Evolutionary conservation across 148 eudicot genomes (phyloP).

Genomic region (Heliosperma pusillum): DNA sequence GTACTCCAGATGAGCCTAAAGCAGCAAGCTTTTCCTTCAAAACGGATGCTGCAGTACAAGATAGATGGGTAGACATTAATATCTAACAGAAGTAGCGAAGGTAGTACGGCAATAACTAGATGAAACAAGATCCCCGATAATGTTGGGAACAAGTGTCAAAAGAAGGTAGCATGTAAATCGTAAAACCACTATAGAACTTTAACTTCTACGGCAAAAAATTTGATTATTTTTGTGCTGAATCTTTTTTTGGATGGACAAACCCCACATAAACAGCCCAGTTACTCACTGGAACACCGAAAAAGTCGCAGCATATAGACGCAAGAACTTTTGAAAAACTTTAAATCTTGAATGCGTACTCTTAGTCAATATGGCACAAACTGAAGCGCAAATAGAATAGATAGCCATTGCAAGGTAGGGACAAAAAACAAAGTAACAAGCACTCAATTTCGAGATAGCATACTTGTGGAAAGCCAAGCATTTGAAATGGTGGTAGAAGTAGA

Average conservation of each 20-base stretch:
- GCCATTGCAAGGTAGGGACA: neutral
- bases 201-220: neutral
- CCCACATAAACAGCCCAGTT: neutral
- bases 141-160: neutral
- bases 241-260: slow-evolving; percentile 8
- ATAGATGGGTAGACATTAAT: slow-evolving; percentile 2
- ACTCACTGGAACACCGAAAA: neutral
- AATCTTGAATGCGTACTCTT: neutral
- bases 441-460: neutral
- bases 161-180: neutral
- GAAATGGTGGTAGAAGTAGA: neutral
- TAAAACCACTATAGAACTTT: neutral
- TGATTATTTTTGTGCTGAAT: neutral
- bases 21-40: slow-evolving; percentile 94
- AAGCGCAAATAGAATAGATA: neutral
- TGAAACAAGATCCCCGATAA: neutral
- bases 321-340: neutral
- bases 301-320: neutral
- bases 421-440: neutral
- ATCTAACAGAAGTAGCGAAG: neutral
- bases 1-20: slow-evolving; percentile 89
- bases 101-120: neutral
- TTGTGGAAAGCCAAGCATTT: neutral
- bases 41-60: slow-evolving; percentile 69
- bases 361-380: neutral